Percentiles rank a stretch among this genome's conserved stretches.
phyloP scores from a whole-genome alignment of 1,284 basidiomycete genomes.

The Xanthoconium separans region DNA sequence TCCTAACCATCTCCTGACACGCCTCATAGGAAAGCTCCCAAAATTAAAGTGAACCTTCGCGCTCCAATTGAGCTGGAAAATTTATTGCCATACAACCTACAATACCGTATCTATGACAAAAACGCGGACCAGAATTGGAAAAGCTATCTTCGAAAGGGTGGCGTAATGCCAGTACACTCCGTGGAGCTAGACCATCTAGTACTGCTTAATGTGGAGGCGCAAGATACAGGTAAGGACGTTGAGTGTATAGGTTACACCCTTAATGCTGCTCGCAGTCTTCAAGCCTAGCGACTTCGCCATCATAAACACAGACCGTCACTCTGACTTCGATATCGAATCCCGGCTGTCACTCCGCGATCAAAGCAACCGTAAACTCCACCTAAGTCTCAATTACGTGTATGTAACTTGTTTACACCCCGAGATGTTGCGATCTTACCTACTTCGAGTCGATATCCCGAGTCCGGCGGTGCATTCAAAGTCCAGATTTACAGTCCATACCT shows the following conservation, averaged over 20 bases:
- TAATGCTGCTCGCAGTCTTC: conserved; percentile 55
- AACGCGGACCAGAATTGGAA: conserved; percentile 90
- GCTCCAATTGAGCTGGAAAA: conserved; percentile 98
- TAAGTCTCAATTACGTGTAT: conserved; percentile 88
- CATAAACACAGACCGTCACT: conserved; percentile 91
- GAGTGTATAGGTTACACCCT: not conserved
- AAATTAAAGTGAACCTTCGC: conserved; percentile 83
- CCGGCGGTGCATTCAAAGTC: conserved; percentile 97
- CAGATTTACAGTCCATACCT: conserved; percentile 95
- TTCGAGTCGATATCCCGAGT: conserved; percentile 77
- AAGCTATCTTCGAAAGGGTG: conserved; percentile 92
- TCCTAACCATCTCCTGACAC: conserved; percentile 1
- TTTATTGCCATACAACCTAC: conserved; percentile 91
- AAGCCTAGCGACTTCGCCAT: conserved; percentile 98
- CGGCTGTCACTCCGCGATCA: conserved; percentile 75
- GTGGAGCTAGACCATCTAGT: conserved; percentile 94
- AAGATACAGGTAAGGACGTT: conserved; percentile 74
- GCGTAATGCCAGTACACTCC: conserved; percentile 95
- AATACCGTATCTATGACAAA: conserved; percentile 97
- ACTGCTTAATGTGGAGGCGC: conserved; percentile 86
- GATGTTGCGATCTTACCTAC: conserved; percentile 5
- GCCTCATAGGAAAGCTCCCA: conserved; percentile 71
- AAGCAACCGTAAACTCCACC: conserved; percentile 75
- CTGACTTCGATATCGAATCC: conserved; percentile 86
- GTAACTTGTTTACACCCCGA: conserved; percentile 25